Evolutionary conservation across 257 asterid genomes (phyloP).

Genomic region (Scutellaria barbata): DNA sequence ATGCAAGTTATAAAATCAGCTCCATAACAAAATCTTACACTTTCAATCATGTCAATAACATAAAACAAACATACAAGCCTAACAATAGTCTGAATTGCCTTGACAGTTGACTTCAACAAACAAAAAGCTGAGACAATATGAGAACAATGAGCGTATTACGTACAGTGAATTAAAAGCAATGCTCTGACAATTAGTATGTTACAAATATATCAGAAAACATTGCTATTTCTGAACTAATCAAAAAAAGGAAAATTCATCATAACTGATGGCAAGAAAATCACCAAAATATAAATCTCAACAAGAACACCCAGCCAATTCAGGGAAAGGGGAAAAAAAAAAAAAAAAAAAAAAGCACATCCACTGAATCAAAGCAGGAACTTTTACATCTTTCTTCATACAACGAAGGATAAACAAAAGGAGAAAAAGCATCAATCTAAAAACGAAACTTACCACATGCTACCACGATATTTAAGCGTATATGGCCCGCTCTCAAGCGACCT

Average conservation of each 20-base stretch:
- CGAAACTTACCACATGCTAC: slow-evolving; percentile 77
- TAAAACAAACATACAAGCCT: background rate
- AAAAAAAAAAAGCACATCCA: background rate
- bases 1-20: background rate
- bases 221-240: background rate
- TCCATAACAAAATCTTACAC: background rate
- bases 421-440: slow-evolving; percentile 35
- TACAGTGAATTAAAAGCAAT: background rate
- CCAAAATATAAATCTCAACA: background rate
- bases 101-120: background rate
- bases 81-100: background rate
- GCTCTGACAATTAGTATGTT: background rate
- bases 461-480: slow-evolving; percentile 72
- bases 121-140: background rate
- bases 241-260: background rate
- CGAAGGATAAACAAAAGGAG: background rate
- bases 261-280: background rate
- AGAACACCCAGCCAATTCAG: background rate
- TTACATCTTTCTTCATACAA: slow-evolving; percentile 75
- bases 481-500: slow-evolving; percentile 89
- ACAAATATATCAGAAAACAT: background rate
- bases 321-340: background rate
- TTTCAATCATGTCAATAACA: background rate
- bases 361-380: slow-evolving; percentile 18
- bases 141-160: background rate